Evolutionary conservation across 83 land plant species (phyloP).

Genomic region (Picea engelmannii): DNA sequence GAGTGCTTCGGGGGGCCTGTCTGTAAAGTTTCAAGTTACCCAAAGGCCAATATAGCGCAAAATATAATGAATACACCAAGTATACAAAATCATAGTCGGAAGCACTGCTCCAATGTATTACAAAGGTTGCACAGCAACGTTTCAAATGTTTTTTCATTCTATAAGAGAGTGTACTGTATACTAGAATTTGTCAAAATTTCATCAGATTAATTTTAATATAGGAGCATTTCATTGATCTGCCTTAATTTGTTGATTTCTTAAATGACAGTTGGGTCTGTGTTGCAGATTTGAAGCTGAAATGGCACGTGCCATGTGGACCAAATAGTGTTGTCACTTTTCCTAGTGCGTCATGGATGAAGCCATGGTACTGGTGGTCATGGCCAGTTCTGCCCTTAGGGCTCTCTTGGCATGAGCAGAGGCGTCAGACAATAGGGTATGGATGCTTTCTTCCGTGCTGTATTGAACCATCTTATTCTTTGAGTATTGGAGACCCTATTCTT

Average conservation of each 20-base stretch:
- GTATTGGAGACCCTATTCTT: not conserved
- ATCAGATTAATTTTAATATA: no score
- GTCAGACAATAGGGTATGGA: slow-evolving; percentile 26
- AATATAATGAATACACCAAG: no score
- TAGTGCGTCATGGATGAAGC: slow-evolving; percentile 28
- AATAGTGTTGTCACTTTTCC: slow-evolving; percentile 33
- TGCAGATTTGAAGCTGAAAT: slow-evolving; percentile 32
- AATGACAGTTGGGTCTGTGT: not conserved
- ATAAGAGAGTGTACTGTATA: no score
- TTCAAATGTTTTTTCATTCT: not conserved
- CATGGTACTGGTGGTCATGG: slow-evolving; percentile 49
- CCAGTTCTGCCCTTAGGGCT: slow-evolving; percentile 31
- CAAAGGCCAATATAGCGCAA: no score
- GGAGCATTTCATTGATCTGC: not conserved
- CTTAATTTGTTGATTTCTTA: not conserved
- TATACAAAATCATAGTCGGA: no score
- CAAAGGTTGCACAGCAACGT: no score
- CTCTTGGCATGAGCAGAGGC: slow-evolving; percentile 31
- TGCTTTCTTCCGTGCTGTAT: not conserved
- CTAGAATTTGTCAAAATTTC: no score
- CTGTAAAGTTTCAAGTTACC: no score
- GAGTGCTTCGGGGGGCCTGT: no score
- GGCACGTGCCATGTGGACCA: slow-evolving; percentile 39
- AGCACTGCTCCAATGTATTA: no score
- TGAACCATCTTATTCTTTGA: not conserved